Evolutionary conservation across 441 rosid species (phyloP), one percentile per base, ranked within the genome.

Genomic region (Pelargonium myrrhifolium): DNA sequence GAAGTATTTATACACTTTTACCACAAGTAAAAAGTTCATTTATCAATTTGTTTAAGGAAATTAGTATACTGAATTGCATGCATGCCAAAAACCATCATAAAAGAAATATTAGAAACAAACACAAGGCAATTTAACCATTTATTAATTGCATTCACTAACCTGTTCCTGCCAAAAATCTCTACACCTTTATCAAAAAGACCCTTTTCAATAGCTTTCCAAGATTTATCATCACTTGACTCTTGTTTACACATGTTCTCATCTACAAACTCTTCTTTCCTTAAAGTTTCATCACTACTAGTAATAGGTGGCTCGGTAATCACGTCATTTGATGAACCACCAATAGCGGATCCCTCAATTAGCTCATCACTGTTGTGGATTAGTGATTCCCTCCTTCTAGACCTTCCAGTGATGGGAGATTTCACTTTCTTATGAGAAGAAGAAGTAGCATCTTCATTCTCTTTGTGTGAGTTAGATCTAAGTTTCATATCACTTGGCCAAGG

Each of bases 131-230:
- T 55, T 17, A 20, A 18, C 9, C 60, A 55, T 18, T 55, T 3
- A 53, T n/a, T n/a, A 63, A 45, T 64, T 28, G 56, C 21, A 60
- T 66, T 15, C 24, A 80, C 90, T 65, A 51, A 94, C 98, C 97
- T 87, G 79, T 92, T 90, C 82, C 87, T 82, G 65, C 98, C 99
- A 83, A 89, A 94, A 72, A 94, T 92, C 82, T 94, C 93, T 56
- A 92, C 74, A 62, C 98, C 98, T 82, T 94, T 92, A 75, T 88
- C 93, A 73, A 84, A 89, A 65, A 94, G 90, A 77, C 92, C 81
- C 84, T 88, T 90, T 75, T 94, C 99, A 71, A 92, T 76, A 70
- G 90, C 79, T 80, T 87, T 88, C 98, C 98, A 94, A 22, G 89
- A 84, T 69, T 77, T 81, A 47, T 76, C 80, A 76, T 75, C 87